phyloP scores from a whole-genome alignment of 2,329 filamentous ascomycete genomes.

The Sordariomycetes sp. region DNA sequence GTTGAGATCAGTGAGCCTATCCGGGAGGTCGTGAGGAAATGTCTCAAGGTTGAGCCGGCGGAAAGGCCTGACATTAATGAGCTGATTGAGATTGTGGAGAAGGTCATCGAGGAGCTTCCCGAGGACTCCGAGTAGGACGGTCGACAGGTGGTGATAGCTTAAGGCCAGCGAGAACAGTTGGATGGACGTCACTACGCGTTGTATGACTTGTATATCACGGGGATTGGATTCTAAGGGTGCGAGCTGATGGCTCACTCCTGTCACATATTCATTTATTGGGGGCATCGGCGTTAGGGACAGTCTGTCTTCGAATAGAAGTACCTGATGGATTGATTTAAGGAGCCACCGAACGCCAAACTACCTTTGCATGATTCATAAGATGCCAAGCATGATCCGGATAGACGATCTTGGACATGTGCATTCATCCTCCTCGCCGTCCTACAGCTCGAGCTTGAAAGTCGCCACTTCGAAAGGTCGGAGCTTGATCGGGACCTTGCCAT shows the following conservation, averaged over 20 bases:
- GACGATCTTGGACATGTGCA: background rate
- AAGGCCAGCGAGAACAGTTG: too few relatives aligned
- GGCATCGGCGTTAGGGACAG: constrained; percentile 3
- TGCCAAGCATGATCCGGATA: constrained; percentile 2
- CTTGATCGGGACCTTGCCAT: constrained; percentile 48
- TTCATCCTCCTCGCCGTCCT: constrained; percentile 12
- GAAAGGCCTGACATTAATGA: constrained; percentile 84
- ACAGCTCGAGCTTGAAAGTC: constrained; percentile 59
- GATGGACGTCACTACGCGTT: background rate
- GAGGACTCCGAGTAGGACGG: constrained; percentile 31
- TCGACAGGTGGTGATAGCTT: too few relatives aligned
- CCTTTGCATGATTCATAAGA: constrained; percentile 1
- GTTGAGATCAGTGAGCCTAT: constrained; percentile 69
- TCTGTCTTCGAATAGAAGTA: background rate
- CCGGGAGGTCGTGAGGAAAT: constrained; percentile 79
- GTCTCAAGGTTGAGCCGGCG: constrained; percentile 75
- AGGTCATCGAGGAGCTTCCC: constrained; percentile 57
- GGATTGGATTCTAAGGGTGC: too few relatives aligned
- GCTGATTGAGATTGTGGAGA: constrained; percentile 70
- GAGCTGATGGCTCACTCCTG: too few relatives aligned
- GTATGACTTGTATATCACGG: too few relatives aligned
- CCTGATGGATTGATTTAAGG: background rate
- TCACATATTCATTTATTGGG: background rate
- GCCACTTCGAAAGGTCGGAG: constrained; percentile 79
- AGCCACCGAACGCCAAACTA: too few relatives aligned